phyloP scores from a whole-genome alignment of 2,329 filamentous ascomycete species.

The Scorias spongiosa region DNA sequence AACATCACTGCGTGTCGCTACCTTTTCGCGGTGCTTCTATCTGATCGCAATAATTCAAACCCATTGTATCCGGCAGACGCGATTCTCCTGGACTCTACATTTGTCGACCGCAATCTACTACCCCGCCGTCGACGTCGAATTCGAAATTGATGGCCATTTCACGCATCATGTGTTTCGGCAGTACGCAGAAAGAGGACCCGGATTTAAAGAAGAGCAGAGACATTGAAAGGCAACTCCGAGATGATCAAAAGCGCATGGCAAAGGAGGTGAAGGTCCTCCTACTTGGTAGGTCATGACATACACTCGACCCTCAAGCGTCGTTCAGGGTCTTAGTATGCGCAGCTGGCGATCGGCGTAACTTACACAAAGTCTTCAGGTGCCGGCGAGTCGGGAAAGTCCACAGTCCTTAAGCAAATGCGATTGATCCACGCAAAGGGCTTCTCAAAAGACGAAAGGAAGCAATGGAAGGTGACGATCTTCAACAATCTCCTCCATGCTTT shows the following conservation, averaged over 20 bases:
- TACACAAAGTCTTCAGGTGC: constrained; percentile 46
- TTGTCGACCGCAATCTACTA: too few species aligned
- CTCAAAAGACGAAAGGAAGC: constrained; percentile 72
- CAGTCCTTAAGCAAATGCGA: constrained; percentile 97
- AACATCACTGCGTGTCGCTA: too few species aligned
- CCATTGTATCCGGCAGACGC: too few species aligned
- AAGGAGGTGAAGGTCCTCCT: constrained; percentile 89
- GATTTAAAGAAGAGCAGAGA: constrained; percentile 42
- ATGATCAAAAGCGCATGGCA: constrained; percentile 73
- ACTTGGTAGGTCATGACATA: constrained; percentile 49
- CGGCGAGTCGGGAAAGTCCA: constrained; percentile 91
- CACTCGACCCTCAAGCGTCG: constrained; percentile 1
- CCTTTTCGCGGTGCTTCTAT: too few species aligned
- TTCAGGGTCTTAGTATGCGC: not conserved
- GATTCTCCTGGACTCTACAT: too few species aligned
- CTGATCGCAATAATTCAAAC: too few species aligned
- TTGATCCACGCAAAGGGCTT: constrained; percentile 92
- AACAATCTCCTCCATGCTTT: constrained; percentile 88
- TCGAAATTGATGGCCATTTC: constrained; percentile 1
- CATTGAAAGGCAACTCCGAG: constrained; percentile 72
- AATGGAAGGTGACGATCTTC: constrained; percentile 92
- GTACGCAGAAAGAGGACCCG: constrained; percentile 27
- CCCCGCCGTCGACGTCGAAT: too few species aligned
- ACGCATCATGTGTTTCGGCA: constrained; percentile 37
- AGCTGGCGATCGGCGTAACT: constrained; percentile 1